Percentiles rank a stretch among this genome's conserved stretches.
Evolutionary conservation across 2,329 filamentous ascomycete genomes (phyloP).

Genomic region (Magnaporthiopsis poae): DNA sequence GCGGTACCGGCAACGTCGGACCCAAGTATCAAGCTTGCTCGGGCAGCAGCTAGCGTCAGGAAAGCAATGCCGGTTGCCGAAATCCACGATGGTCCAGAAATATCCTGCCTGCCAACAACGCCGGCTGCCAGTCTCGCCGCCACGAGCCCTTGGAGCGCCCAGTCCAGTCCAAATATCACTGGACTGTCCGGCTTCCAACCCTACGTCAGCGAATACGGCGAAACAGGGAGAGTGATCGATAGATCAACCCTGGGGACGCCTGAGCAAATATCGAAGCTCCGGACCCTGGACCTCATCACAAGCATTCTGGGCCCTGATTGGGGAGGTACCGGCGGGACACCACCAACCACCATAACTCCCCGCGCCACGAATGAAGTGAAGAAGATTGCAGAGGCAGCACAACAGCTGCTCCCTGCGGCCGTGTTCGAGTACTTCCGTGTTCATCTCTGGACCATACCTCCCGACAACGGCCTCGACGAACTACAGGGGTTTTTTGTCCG

Average conservation of each 20-base stretch:
- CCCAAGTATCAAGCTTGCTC: slow-evolving; percentile 17
- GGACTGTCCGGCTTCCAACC: no score
- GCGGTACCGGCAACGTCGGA: slow-evolving; percentile 10
- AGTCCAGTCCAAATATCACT: not conserved
- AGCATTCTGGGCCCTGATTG: not conserved
- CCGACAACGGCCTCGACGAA: not conserved
- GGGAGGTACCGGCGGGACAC: not conserved
- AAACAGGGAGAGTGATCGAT: not conserved
- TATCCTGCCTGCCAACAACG: not conserved
- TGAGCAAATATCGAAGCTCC: not conserved
- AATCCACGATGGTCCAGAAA: no score
- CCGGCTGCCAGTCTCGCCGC: not conserved
- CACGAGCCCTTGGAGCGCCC: not conserved
- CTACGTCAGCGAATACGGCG: no score
- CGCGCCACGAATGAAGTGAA: not conserved
- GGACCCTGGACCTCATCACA: not conserved
- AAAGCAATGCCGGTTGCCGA: not conserved
- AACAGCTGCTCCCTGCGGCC: not conserved
- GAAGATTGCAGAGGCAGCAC: not conserved
- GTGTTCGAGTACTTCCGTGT: not conserved
- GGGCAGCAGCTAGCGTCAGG: not conserved
- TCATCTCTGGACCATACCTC: not conserved
- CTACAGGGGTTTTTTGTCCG: not conserved
- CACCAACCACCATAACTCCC: not conserved
- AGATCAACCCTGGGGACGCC: not conserved